Percentiles rank a stretch among this genome's conserved stretches.
phyloP scores from a whole-genome alignment of 2,329 filamentous ascomycete species.

The Alternaria sp. region DNA sequence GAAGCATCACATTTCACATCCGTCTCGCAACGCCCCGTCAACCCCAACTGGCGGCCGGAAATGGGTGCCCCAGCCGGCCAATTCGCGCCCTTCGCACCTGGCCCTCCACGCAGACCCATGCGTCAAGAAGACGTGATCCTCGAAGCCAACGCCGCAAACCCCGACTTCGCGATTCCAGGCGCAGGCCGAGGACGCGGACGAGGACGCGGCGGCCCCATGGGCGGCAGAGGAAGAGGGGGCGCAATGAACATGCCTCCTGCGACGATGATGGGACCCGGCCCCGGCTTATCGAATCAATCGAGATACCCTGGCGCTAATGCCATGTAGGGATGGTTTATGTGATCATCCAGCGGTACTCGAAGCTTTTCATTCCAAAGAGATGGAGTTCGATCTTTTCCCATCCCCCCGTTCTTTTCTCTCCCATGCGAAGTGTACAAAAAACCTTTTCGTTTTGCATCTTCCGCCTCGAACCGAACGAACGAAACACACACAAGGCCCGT shows the following conservation, averaged over 20 bases:
- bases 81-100: conserved; percentile 40
- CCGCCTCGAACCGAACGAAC: not conserved
- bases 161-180: conserved; percentile 79
- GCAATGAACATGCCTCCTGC: conserved; percentile 34
- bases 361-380: not conserved
- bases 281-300: conserved; percentile 38
- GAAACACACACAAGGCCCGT: not conserved
- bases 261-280: conserved; percentile 33
- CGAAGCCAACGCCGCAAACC: conserved; percentile 67
- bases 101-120: conserved; percentile 37
- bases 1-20: conserved; percentile 88
- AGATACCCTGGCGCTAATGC: conserved; percentile 43
- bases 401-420: not conserved
- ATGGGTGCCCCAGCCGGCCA: conserved; percentile 50
- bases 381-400: not conserved
- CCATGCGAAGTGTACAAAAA: conserved; percentile 1
- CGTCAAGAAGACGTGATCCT: conserved; percentile 75
- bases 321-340: conserved; percentile 29
- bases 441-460: not conserved
- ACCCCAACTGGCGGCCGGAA: conserved; percentile 78
- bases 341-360: not conserved
- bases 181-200: conserved; percentile 45
- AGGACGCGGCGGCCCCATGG: conserved; percentile 30
- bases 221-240: conserved; percentile 32
- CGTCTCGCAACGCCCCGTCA: conserved; percentile 85